These are phyloP conservation scores for Xanthoparmelia taractica DNA, from an alignment of 495 filamentous ascomycete genomes.

Conservation along the genomic window DNA sequence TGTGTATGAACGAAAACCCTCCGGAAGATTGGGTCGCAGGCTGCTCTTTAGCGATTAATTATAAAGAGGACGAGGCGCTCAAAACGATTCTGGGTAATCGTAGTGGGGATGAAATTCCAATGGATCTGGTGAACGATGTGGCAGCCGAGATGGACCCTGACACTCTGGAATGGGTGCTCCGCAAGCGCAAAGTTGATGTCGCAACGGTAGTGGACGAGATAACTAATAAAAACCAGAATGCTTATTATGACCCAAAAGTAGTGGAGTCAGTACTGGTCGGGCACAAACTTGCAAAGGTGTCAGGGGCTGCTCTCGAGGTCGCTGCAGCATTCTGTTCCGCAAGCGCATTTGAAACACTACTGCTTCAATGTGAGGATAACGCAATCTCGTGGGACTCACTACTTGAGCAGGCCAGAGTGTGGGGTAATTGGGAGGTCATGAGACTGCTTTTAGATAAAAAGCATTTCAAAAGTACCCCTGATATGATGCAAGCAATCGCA, in stretches of 20 bases:
- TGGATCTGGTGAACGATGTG: background rate
- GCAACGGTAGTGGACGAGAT: background rate
- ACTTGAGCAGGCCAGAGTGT: background rate
- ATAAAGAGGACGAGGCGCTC: background rate
- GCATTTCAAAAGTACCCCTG: background rate
- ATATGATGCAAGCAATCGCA: background rate
- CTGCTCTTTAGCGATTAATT: background rate
- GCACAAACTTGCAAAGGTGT: background rate
- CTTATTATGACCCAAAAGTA: too few relatives aligned
- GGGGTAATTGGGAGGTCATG: background rate
- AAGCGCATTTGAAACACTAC: background rate
- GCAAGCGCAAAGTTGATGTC: background rate
- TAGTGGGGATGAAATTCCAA: background rate
- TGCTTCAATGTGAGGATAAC: background rate
- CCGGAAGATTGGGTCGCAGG: background rate
- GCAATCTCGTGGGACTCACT: background rate
- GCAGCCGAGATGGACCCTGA: background rate
- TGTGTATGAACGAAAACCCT: background rate
- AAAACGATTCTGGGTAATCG: background rate
- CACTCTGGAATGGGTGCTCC: slow-evolving; percentile 1
- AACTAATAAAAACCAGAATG: too few relatives aligned
- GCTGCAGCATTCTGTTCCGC: background rate
- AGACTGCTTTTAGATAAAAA: background rate
- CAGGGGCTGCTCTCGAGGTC: background rate
- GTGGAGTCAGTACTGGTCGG: too few relatives aligned